Evolutionary conservation across 2,329 filamentous ascomycete species (phyloP), one percentile per base, ranked within the genome.

Genomic region (Calonectria naviculata): DNA sequence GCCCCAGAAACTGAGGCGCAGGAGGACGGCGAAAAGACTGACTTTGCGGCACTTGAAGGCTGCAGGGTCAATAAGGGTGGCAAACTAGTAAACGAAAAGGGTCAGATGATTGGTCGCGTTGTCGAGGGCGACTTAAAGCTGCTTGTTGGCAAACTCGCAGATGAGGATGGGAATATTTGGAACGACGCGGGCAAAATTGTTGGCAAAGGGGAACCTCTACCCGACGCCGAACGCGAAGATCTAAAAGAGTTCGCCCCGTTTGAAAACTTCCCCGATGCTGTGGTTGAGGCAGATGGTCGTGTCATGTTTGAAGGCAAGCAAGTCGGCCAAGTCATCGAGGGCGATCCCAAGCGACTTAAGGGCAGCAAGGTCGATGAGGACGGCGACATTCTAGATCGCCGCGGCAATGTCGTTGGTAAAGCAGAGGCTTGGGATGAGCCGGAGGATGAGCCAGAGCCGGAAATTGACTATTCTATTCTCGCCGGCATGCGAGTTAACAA

Each of bases 321-420:
- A 61, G 93, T 97, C 61, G 94, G 94, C 29, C 87, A 92, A 42
- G 88, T 96, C 44, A 86, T 89, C 6, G 89, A 91, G 52, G 94
- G 94, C 4, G 93, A 97, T 68, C 81, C 88, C 34, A 95, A 94
- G 87, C 86, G 87, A 62, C 88, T 97, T 1, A 90, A 93, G 44
- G 94, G 94, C 21, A 92, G 94, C 63, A 79, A 87, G 8, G 94
- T 97, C 21, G 94, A 97, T 68, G 92, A 94, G 72, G 94, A 97
- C 73, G 94, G 94, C 41, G 94, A 97, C 70, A 91, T 97, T 38
- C 86, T 93, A 67, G 94, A 97, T 85, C 92, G 91, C 81, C 95
- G 94, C 78, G 89, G 89, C 29, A 91, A 91, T 72, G 79, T 84
- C 1, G 80, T 91, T 1, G 89, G 89, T 28, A 87, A 88, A 71